Evolutionary conservation across 2,329 filamentous ascomycete species (phyloP).

Genomic region (Mycosphaerella sp.): DNA sequence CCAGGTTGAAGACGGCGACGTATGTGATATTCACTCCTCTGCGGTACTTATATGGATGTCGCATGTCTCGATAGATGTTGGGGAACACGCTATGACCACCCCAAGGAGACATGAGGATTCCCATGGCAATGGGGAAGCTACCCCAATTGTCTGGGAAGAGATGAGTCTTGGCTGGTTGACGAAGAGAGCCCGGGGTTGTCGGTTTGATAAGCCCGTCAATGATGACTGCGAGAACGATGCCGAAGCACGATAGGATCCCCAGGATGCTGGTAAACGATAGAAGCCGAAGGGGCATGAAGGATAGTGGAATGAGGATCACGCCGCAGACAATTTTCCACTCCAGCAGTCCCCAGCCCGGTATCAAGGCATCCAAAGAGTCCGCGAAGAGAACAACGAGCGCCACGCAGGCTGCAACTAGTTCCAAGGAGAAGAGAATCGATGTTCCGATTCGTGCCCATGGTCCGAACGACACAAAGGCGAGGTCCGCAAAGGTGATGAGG

Average conservation of each 20-base stretch:
- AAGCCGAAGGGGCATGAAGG: conserved; percentile 74
- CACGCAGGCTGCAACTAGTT: conserved; percentile 81
- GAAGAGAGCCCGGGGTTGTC: conserved; percentile 71
- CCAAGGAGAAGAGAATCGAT: conserved; percentile 79
- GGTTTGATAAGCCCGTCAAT: conserved; percentile 82
- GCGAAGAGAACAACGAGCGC: conserved; percentile 89
- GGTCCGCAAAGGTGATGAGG: conserved; percentile 88
- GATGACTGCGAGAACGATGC: conserved; percentile 78
- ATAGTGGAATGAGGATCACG: conserved; percentile 69
- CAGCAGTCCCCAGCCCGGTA: conserved; percentile 62
- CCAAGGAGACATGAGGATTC: conserved; percentile 79
- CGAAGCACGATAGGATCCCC: conserved; percentile 84
- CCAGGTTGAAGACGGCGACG: conserved; percentile 74
- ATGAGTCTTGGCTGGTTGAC: conserved; percentile 71
- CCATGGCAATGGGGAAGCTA: conserved; percentile 80
- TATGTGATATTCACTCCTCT: conserved; percentile 74
- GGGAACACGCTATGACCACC: conserved; percentile 72
- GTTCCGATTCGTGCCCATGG: conserved; percentile 72
- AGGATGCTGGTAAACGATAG: conserved; percentile 87
- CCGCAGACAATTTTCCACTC: conserved; percentile 85
- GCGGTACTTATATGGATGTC: conserved; percentile 74
- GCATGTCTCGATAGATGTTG: conserved; percentile 73
- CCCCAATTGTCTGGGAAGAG: conserved; percentile 81
- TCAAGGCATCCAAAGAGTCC: conserved; percentile 76
- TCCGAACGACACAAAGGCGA: conserved; percentile 88